A percentile compares a stretch with the other conserved stretches of the same genome.
phyloP scores from a whole-genome alignment of 345 rosid species.

The Odontarrhena argentea region DNA sequence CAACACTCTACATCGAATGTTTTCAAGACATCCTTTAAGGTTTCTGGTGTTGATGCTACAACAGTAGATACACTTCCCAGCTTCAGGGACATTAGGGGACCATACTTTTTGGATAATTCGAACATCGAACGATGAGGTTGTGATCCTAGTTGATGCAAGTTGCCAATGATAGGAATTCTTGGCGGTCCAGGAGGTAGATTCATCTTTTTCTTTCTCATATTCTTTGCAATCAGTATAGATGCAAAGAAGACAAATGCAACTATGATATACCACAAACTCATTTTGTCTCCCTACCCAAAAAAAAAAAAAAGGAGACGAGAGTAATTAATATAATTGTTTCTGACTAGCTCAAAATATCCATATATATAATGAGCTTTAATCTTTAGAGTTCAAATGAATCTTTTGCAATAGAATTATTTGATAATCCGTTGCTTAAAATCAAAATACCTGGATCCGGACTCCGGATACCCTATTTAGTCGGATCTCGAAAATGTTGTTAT shows the following conservation, averaged over 20 bases:
- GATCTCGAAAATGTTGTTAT: too few species aligned
- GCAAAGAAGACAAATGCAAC: constrained; percentile 17
- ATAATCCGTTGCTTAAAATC: too few species aligned
- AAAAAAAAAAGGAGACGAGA: neutral
- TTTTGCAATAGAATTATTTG: too few species aligned
- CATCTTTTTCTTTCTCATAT: neutral
- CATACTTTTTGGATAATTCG: constrained; percentile 46
- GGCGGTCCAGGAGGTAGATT: constrained; percentile 46
- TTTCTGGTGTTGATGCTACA: constrained; percentile 50
- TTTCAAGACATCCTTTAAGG: constrained; percentile 44
- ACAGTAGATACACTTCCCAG: constrained; percentile 47
- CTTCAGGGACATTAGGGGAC: constrained; percentile 48
- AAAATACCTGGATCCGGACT: too few species aligned
- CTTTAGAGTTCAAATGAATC: too few species aligned
- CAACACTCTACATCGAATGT: constrained; percentile 45
- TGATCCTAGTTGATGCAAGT: constrained; percentile 50
- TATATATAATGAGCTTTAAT: too few species aligned
- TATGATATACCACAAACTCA: constrained; percentile 28
- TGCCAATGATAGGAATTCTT: constrained; percentile 47
- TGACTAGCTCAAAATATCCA: neutral
- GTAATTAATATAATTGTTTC: neutral
- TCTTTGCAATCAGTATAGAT: constrained; percentile 15
- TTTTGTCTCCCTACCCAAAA: constrained; percentile 6
- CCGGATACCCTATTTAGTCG: too few species aligned
- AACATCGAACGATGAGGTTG: constrained; percentile 44